Base-by-base conservation (phyloP, 2,329 filamentous ascomycete species). In the Fusarium metavorans region DNA sequence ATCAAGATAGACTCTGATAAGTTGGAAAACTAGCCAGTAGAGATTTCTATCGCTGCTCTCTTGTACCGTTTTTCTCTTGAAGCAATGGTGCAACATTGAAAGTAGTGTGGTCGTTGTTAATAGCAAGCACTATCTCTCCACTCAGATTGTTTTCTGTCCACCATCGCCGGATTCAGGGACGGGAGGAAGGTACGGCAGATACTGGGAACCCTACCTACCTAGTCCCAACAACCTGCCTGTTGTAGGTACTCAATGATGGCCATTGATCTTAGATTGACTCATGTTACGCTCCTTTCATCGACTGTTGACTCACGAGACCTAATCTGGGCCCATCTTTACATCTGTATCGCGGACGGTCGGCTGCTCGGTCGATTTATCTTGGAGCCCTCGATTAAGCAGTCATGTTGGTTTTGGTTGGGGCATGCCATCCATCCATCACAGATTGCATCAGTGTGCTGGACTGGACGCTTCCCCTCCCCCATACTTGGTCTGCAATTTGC, bases 401-500 rank as follows among this genome's bases (percentile, higher is more conserved):
- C 45, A 27, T 52, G 48, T 52, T 30, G 18, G 18, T 27, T 52
- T 52, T 48, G 41, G n/a, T 32, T 30, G 18, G 48, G 41, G 32
- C 43, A 43, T 39, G 54, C 32, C 52, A 41, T 41, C 32, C 52
- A 50, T 41, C 20, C 39, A 25, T 70, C 59, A 48, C 62, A 52
- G 32, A 74, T 74, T 72, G 63, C 67, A 73, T 71, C 71, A 68
- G 32, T 39, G 54, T 37, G 52, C 32, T 58, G 41, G 27, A 59
- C 60, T 39, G 45, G 45, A 50, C 45, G 9, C 32, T 48, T 35
- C 43, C 48, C 59, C 35, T 57, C 41, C 37, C 50, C 50, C 45
- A 63, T 57, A 20, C 45, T 48, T 67, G 41, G 64, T 66, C 61
- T 48, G 58, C 67, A 73, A 59, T 71, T 75, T 71, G 54, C 71